Evolutionary conservation across 2,329 filamentous ascomycete species (phyloP), one percentile per base, ranked within the genome.

Genomic region (Microcera coccophila): DNA sequence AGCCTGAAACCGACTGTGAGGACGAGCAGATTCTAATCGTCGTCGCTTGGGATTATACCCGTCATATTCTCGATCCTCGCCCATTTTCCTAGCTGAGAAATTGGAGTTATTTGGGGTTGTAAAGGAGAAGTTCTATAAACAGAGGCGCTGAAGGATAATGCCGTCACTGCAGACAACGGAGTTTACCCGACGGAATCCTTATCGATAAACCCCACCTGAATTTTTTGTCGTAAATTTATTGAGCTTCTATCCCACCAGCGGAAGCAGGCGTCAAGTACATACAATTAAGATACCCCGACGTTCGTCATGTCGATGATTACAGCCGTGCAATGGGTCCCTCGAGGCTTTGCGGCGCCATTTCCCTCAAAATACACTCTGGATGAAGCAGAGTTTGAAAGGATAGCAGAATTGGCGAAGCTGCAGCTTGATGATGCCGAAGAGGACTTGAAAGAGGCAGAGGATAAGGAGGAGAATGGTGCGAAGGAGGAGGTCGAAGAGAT

Each of bases 381-480:
- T 65, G 85, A 90, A 62, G 75, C 77, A 50, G 85, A 90, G 64
- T 87, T 86, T 58, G 77, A 81, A 59, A 79, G 86, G 58, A 90
- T 90, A 70, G 84, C 84, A 14, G 76, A 78, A 60, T 73, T 90
- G 51, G 85, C 85, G 21, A 82, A 85, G 65, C 72, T 88, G 48
- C 85, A 95, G 69, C 78, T 96, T 22, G 88, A 96, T 61, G 93
- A 97, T 68, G 93, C 93, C 19, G 85, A 91, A 60, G 87, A 90
- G 20, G 90, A 93, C 60, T 69, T 95, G 48, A 80, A 85, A 53
- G 82, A 86, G 55, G 89, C 89, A 10, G 74, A 81, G 60, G 76
- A 65, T 21, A 47, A 45, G 40, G 53, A 64, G 29, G 58, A 66
- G 48, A 55, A 58, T 21, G 47, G 61, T 26, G 42, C 44, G 26